These are phyloP conservation scores for Bolboschoenus planiculmis DNA, from an alignment of 176 grass and related monocot genomes.

Conservation along the genomic window DNA sequence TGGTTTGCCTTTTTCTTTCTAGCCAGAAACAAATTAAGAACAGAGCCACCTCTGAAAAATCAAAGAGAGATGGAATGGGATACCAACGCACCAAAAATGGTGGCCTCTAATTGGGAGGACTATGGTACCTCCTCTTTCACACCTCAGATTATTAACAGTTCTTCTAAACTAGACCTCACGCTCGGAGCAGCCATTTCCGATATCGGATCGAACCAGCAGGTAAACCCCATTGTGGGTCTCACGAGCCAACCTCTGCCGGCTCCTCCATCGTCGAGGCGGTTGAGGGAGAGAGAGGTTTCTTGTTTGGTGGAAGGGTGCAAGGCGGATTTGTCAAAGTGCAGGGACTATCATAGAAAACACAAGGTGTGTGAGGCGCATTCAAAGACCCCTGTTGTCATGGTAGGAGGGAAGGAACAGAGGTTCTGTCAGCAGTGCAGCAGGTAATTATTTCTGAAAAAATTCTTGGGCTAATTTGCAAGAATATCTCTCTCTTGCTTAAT, in stretches of 20 bases:
- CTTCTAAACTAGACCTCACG: constrained; percentile 56
- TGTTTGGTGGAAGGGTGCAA: constrained; percentile 79
- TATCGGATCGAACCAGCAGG: constrained; percentile 19
- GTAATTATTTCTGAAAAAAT: constrained; percentile 30
- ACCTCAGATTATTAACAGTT: constrained; percentile 13
- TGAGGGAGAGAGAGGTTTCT: constrained; percentile 30
- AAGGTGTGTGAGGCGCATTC: constrained; percentile 97
- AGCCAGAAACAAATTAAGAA: background rate
- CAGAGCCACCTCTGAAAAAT: background rate
- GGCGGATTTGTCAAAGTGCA: constrained; percentile 71
- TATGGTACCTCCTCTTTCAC: background rate
- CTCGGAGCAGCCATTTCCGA: constrained; percentile 44
- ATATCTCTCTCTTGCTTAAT: background rate
- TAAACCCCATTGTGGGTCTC: background rate
- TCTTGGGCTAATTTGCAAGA: background rate
- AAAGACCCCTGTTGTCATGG: constrained; percentile 79
- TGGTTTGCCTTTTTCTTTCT: constrained; percentile 9
- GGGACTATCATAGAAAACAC: constrained; percentile 95
- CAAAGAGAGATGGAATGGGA: constrained; percentile 10
- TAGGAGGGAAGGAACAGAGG: constrained; percentile 84
- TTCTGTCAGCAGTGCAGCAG: constrained; percentile 99
- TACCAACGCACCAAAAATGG: background rate
- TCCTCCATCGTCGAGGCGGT: constrained; percentile 38
- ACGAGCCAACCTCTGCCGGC: background rate
- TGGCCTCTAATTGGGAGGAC: constrained; percentile 18